Percentiles rank a stretch among this genome's conserved stretches.
Conservation (phyloP, 768 basidiomycete species). For the Tricholoma matsutake region DNA sequence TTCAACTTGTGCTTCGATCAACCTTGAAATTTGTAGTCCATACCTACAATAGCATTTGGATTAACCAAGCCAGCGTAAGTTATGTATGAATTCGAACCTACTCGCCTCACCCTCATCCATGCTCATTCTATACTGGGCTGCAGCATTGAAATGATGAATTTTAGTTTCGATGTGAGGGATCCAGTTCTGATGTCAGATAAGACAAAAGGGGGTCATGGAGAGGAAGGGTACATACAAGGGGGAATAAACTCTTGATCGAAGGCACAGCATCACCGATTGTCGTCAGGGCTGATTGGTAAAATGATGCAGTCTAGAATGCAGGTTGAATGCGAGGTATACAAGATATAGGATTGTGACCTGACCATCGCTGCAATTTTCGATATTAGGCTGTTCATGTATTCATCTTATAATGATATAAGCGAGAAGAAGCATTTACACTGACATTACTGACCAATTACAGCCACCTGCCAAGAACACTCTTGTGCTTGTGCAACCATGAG, state of each 20-base stretch:
- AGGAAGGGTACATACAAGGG: conserved; percentile 41
- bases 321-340: conserved; percentile 3
- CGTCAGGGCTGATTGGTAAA: conserved; percentile 54
- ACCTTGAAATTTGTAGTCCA: conserved; percentile 80
- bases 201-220: neutral
- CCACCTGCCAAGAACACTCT: conserved; percentile 95
- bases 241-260: conserved; percentile 45
- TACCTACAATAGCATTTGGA: conserved; percentile 51
- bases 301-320: conserved; percentile 48
- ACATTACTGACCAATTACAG: conserved; percentile 63
- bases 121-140: conserved; percentile 85
- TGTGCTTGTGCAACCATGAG: conserved; percentile 94
- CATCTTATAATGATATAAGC: conserved; percentile 35
- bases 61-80: neutral
- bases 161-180: conserved; percentile 80
- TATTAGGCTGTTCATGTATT: conserved; percentile 78
- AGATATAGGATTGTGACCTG: conserved; percentile 8
- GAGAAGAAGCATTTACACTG: conserved; percentile 4
- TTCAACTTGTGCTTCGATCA: conserved; percentile 61
- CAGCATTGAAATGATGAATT: conserved; percentile 80
- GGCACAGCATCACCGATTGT: conserved; percentile 43
- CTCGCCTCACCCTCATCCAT: conserved; percentile 82
- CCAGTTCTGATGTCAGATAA: conserved; percentile 56
- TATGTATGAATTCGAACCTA: conserved; percentile 41
- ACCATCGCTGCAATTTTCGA: conserved; percentile 81